Evolutionary conservation across 2,329 filamentous ascomycete species (phyloP), one percentile per base, ranked within the genome.

Genomic region (Clonostachys solani): DNA sequence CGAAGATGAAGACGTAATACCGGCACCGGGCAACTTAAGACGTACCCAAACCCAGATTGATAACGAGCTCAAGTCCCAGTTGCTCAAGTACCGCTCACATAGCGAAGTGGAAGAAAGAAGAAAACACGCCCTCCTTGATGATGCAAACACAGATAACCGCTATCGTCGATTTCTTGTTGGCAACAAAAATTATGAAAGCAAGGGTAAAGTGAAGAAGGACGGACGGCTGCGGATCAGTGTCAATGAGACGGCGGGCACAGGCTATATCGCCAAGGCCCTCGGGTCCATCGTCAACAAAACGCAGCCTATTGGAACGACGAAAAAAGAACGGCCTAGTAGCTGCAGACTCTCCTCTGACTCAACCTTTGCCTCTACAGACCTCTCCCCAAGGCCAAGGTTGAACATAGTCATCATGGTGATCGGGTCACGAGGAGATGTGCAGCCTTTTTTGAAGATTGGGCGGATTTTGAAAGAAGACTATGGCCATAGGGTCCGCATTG

Each of bases 361-460:
- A 29, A 53, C 46, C 18, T 45, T 57, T 6, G 63, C 65, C 1
- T 64, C 66, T 5, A 65, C 62, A 5, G 59, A 60, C 8, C 54
- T 60, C 4, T 54, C 59, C 12, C 63, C 60, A 17, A 65, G 62
- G n/a, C 75, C 83, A 2, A 70, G 62, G 10, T 69, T 94, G 42
- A 92, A 91, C 61, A 86, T 94, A 46, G 87, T 91, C 29, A 84
- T 92, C 56, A 90, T 91, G 79, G 86, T 92, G 7, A 90, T 92
- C 55, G 89, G 89, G 4, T 88, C 83, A 4, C 75, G 89, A 43
- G 89, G 89, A 35, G 89, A 94, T 58, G 84, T 87, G 3, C 89
- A 94, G 59, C 89, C 89, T 0, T 94, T 94, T 51, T 65, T 94
- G 17, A 83, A 83, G 54, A 78, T 94, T 43, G 87, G 85, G 17